Evolutionary conservation across 352 stramenopile species (phyloP).

Genomic region (Thalassiosira oceanica): DNA sequence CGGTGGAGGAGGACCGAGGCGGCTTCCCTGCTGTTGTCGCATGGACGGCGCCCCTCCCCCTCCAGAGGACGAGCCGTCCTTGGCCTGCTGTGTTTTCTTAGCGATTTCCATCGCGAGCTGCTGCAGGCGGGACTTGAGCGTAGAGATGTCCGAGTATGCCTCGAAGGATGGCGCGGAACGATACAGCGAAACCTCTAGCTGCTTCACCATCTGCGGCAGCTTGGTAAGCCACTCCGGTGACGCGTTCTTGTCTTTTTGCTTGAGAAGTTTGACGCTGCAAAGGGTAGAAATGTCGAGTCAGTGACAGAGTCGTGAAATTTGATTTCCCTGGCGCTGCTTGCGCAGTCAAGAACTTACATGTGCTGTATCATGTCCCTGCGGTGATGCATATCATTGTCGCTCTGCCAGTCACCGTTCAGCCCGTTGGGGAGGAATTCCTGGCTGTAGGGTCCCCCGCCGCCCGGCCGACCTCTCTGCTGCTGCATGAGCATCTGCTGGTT

Average conservation of each 20-base stretch:
- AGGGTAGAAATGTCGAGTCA: neutral
- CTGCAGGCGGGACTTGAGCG: constrained; percentile 91
- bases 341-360: constrained; percentile 69
- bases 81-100: constrained; percentile 49
- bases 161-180: constrained; percentile 87
- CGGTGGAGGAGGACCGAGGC: too few species aligned
- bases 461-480: constrained; percentile 2
- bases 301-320: neutral
- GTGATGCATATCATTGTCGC: constrained; percentile 73
- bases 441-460: constrained; percentile 17
- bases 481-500: constrained; percentile 20
- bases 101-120: constrained; percentile 87
- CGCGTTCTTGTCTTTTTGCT: constrained; percentile 92
- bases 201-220: constrained; percentile 96
- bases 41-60: neutral
- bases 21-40: too few species aligned
- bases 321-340: neutral
- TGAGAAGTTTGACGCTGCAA: constrained; percentile 85
- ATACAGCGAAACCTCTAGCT: constrained; percentile 96
- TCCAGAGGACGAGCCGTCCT: constrained; percentile 18
- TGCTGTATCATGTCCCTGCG: constrained; percentile 81
- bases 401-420: constrained; percentile 79
- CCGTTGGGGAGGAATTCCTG: constrained; percentile 53
- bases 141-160: constrained; percentile 92
- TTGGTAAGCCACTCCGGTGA: constrained; percentile 93